Percentiles rank a stretch among this genome's conserved stretches.
These are phyloP conservation scores for Neoboletus magnificus DNA, from an alignment of 768 basidiomycete genomes.

Conservation along the genomic window DNA sequence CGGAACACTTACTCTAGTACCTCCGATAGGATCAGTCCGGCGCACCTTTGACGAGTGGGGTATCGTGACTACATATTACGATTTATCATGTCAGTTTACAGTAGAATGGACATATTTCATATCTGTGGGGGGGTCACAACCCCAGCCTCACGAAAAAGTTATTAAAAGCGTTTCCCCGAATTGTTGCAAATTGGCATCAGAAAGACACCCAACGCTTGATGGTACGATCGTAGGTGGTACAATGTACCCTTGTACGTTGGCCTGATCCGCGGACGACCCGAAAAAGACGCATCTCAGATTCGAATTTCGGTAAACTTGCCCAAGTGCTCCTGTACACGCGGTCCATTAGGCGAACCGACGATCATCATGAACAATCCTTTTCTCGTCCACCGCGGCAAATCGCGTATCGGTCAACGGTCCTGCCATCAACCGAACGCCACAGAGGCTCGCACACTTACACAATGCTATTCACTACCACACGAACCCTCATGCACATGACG, in stretches of 20 bases:
- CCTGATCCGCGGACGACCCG: constrained; percentile 27
- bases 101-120: neutral
- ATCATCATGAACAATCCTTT: constrained; percentile 11
- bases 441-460: neutral
- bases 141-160: neutral
- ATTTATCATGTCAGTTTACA: neutral
- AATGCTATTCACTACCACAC: neutral
- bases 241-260: constrained; percentile 5
- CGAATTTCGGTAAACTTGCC: neutral
- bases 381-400: constrained; percentile 1
- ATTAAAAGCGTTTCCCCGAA: neutral
- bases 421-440: constrained; percentile 8
- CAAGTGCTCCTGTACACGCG: constrained; percentile 7
- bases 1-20: constrained; percentile 6
- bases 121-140: constrained; percentile 3
- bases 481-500: neutral
- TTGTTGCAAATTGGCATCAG: constrained; percentile 11
- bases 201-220: neutral
- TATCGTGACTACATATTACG: neutral
- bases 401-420: neutral
- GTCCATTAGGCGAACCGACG: constrained; percentile 21
- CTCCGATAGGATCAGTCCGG: constrained; percentile 9
- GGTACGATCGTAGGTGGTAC: neutral
- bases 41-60: neutral
- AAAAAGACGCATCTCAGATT: constrained; percentile 25